Conservation (phyloP, 495 filamentous ascomycete species). For the Parmelia sp. region DNA sequence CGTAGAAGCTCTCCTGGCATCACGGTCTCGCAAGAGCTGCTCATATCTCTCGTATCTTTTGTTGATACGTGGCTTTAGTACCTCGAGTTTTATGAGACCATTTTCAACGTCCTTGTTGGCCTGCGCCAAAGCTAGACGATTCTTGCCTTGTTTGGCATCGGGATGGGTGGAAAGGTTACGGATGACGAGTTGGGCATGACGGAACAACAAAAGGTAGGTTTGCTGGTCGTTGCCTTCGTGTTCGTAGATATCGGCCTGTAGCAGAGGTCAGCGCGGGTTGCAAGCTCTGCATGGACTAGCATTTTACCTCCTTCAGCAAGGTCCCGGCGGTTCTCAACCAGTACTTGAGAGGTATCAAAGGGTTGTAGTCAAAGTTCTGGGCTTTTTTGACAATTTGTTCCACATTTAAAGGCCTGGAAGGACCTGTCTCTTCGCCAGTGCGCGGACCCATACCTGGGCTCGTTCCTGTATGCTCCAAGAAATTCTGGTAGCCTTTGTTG, state of each 20-base stretch:
- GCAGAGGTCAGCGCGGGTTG: not conserved
- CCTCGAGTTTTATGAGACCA: slow-evolving; percentile 55
- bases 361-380: slow-evolving; percentile 71
- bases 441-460: slow-evolving; percentile 18
- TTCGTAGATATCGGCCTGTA: slow-evolving; percentile 70
- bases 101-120: slow-evolving; percentile 49
- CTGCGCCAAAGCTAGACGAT: slow-evolving; percentile 41
- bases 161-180: slow-evolving; percentile 57
- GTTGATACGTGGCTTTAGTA: slow-evolving; percentile 60
- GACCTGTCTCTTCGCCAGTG: slow-evolving; percentile 13
- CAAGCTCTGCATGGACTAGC: not conserved
- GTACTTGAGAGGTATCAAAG: slow-evolving; percentile 60
- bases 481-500: not conserved
- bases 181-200: slow-evolving; percentile 68
- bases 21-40: slow-evolving; percentile 46
- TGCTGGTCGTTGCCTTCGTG: slow-evolving; percentile 78
- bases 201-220: slow-evolving; percentile 78
- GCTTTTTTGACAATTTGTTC: slow-evolving; percentile 67
- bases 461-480: slow-evolving; percentile 1
- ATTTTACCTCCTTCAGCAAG: slow-evolving; percentile 67
- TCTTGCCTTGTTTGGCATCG: slow-evolving; percentile 43
- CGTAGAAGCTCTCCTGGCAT: slow-evolving; percentile 32
- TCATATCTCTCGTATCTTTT: slow-evolving; percentile 57
- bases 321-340: slow-evolving; percentile 79
- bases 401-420: slow-evolving; percentile 56